A percentile compares a stretch with the other conserved stretches of the same genome.
These are phyloP conservation scores for Viridothelium virens DNA, from an alignment of 495 filamentous ascomycete genomes.

Conservation along the genomic window DNA sequence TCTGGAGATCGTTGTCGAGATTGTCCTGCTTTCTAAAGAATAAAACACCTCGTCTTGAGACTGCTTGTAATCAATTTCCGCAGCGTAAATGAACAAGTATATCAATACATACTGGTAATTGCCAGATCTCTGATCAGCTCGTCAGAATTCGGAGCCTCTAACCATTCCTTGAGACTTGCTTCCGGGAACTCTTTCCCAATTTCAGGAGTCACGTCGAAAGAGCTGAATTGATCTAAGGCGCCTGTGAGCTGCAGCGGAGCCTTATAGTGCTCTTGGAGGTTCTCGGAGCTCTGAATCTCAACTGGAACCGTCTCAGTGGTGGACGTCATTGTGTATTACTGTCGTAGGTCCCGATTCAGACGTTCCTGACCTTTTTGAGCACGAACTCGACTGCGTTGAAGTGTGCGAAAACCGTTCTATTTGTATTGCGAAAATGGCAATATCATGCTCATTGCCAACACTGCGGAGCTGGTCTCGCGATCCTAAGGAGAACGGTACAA, in stretches of 20 bases:
- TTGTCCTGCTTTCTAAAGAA: slow-evolving; percentile 69
- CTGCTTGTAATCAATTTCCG: slow-evolving; percentile 47
- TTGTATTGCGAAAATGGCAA: neutral
- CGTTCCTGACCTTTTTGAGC: slow-evolving; percentile 1
- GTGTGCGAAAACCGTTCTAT: neutral
- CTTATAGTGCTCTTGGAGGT: neutral
- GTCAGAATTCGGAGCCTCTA: slow-evolving; percentile 53
- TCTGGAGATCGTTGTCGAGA: slow-evolving; percentile 58
- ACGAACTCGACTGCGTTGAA: neutral
- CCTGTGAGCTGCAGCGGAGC: slow-evolving; percentile 30
- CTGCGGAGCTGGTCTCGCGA: neutral
- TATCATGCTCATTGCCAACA: neutral
- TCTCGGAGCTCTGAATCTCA: neutral
- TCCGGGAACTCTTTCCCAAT: slow-evolving; percentile 63
- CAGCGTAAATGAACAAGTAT: neutral
- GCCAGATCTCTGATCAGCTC: slow-evolving; percentile 60
- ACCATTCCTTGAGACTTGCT: slow-evolving; percentile 37
- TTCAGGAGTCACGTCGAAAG: slow-evolving; percentile 57
- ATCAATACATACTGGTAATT: slow-evolving; percentile 48
- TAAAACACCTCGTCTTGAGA: slow-evolving; percentile 72
- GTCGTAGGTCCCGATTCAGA: neutral
- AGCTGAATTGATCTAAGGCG: slow-evolving; percentile 49
- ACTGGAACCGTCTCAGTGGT: slow-evolving; percentile 1
- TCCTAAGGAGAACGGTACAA: neutral
- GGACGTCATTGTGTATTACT: neutral